Evolutionary conservation across 371 early-diverging fungal species (phyloP).

Genomic region (Mucor velutinosus): DNA sequence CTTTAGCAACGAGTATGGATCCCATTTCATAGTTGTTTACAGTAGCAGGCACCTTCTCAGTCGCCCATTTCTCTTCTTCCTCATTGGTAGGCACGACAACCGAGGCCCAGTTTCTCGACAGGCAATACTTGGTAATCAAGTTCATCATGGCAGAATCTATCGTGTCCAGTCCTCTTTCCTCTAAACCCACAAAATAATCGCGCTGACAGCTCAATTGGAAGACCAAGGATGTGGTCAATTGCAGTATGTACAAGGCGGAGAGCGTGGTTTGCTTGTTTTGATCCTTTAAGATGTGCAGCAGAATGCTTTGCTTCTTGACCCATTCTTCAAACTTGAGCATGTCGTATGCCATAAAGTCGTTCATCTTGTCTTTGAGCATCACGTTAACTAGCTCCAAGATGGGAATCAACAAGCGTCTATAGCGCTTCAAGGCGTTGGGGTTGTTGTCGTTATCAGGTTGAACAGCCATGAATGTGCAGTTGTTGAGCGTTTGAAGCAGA

Average conservation of each 20-base stretch:
- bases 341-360: conserved; percentile 39
- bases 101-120: conserved; percentile 21
- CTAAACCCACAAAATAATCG: conserved; percentile 24
- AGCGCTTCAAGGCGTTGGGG: conserved; percentile 40
- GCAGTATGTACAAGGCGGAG: conserved; percentile 45
- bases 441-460: conserved; percentile 48
- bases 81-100: background rate
- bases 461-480: conserved; percentile 69
- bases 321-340: conserved; percentile 45
- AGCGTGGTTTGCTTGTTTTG: conserved; percentile 31
- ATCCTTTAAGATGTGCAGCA: conserved; percentile 61
- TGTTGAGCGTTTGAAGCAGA: conserved; percentile 69
- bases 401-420: conserved; percentile 58
- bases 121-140: conserved; percentile 21
- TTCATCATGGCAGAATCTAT: conserved; percentile 11
- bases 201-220: conserved; percentile 42
- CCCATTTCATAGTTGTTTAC: background rate
- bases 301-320: conserved; percentile 54
- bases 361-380: conserved; percentile 47
- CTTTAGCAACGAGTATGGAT: conserved; percentile 6
- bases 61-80: conserved; percentile 15
- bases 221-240: conserved; percentile 44
- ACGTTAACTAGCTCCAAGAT: conserved; percentile 58
- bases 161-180: conserved; percentile 7
- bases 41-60: conserved; percentile 6